A percentile compares a stretch with the other conserved stretches of the same genome.
Evolutionary conservation across 768 basidiomycete species (phyloP).

Genomic region (Coprinellus micaceus): DNA sequence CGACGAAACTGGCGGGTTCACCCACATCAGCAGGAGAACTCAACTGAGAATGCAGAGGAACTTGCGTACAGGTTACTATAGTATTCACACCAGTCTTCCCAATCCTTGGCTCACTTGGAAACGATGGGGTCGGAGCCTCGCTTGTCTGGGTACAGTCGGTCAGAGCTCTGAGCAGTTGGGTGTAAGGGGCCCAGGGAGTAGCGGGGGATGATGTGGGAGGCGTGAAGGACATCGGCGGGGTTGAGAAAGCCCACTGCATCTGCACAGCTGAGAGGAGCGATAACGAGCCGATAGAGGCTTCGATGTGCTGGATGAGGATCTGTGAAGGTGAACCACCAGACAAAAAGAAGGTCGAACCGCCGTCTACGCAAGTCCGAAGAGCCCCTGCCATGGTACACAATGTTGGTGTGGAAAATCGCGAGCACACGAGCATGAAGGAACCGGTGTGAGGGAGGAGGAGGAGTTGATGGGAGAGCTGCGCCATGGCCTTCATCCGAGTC

Average conservation of each 20-base stretch:
- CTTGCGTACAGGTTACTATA: constrained; percentile 34
- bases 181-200: constrained; percentile 19
- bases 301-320: constrained; percentile 18
- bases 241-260: constrained; percentile 33
- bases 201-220: constrained; percentile 30
- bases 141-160: too few relatives aligned
- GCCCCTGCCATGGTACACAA: not conserved
- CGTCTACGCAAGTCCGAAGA: not conserved
- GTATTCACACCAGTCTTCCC: constrained; percentile 21
- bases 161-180: constrained; percentile 3
- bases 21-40: not conserved
- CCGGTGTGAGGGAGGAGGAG: constrained; percentile 13
- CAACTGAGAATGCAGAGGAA: not conserved
- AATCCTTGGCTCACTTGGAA: not conserved
- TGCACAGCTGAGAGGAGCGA: constrained; percentile 21
- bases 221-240: constrained; percentile 27
- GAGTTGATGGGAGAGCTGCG: constrained; percentile 3
- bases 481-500: too few relatives aligned
- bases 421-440: constrained; percentile 21
- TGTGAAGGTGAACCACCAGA: not conserved
- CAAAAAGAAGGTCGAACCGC: not conserved
- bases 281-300: constrained; percentile 35
- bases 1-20: not conserved
- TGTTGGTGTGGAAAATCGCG: constrained; percentile 17
- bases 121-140: too few relatives aligned